These are phyloP conservation scores for Piper betle DNA, from an alignment of 164 flowering plant genomes.

Conservation along the genomic window DNA sequence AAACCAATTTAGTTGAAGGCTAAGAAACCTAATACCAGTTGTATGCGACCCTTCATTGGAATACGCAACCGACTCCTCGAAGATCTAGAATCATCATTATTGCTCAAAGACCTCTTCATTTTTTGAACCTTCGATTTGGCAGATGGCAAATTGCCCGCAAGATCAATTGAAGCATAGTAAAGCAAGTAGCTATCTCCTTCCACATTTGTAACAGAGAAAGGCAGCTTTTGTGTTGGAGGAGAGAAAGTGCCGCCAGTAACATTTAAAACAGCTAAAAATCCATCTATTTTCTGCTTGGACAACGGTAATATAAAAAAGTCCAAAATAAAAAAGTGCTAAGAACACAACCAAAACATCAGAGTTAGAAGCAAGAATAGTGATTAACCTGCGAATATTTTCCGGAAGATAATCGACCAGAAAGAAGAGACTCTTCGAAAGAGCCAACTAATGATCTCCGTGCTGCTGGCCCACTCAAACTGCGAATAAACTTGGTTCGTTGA, in stretches of 20 bases:
- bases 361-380: slow-evolving; percentile 1
- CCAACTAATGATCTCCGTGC: slow-evolving; percentile 87
- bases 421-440: slow-evolving; percentile 88
- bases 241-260: slow-evolving; percentile 78
- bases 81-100: slow-evolving; percentile 30
- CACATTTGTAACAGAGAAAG: slow-evolving; percentile 74
- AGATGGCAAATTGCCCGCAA: slow-evolving; percentile 34
- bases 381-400: slow-evolving; percentile 55
- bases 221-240: slow-evolving; percentile 80
- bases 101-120: slow-evolving; percentile 33
- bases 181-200: slow-evolving; percentile 71
- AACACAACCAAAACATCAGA: not conserved
- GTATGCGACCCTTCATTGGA: slow-evolving; percentile 91
- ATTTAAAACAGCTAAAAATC: slow-evolving; percentile 82
- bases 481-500: slow-evolving; percentile 22
- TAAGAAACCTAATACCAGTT: slow-evolving; percentile 53
- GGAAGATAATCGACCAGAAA: slow-evolving; percentile 68
- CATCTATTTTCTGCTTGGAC: slow-evolving; percentile 58
- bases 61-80: slow-evolving; percentile 48
- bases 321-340: not conserved
- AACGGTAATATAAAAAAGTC: not conserved
- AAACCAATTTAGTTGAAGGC: slow-evolving; percentile 10
- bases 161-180: slow-evolving; percentile 72
- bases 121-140: slow-evolving; percentile 31
- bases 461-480: slow-evolving; percentile 43